Evolutionary conservation across 257 asterid species (phyloP), one percentile per base, ranked within the genome.

Genomic region (Gentiana straminea): DNA sequence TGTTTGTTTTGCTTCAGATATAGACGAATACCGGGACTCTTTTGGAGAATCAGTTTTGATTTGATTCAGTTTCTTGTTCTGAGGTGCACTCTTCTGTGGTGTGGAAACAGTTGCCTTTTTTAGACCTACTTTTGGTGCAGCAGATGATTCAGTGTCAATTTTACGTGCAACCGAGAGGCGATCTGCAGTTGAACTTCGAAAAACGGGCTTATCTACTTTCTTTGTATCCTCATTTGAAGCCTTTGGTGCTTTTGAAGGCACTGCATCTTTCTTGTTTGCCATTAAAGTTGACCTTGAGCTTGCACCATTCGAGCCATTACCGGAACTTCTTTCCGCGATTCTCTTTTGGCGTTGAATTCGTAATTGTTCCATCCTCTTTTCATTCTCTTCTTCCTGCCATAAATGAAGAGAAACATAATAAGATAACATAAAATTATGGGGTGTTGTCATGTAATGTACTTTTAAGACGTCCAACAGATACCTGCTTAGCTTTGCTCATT

Each of bases 301-400:
- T 50, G 63, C 70, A 10, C 67, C 55, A 8, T 58, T 24, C 57
- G 59, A 58, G 58, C 75, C 79, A 57, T 63, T 77, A 13, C 79
- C 73, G 62, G 73, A 73, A 69, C 86, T 83, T 81, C 95, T 79
- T 73, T 81, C 91, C 1, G 95, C 94, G 33, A 84, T 86, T 71
- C 95, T 75, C 75, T 75, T 84, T 54, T 86, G 94, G 7, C 95
- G 85, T 73, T 79, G 86, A 9, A 37, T 59, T 60, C 55, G 53
- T 43, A 79, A 46, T 67, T 81, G 91, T 69, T 86, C 95, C 76
- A 76, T 63, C 73, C 55, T 86, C 86, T 79, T 84, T 76, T 79
- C 73, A 33, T 70, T 75, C 69, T 76, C 94, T 50, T 86, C 89
- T 61, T 86, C 95, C 94, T 86, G 71, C 4, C n/a, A 58, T 50